A percentile compares a stretch with the other conserved stretches of the same genome.
These are phyloP conservation scores for Garcia nutans DNA, from an alignment of 345 rosid genomes.

Conservation along the genomic window DNA sequence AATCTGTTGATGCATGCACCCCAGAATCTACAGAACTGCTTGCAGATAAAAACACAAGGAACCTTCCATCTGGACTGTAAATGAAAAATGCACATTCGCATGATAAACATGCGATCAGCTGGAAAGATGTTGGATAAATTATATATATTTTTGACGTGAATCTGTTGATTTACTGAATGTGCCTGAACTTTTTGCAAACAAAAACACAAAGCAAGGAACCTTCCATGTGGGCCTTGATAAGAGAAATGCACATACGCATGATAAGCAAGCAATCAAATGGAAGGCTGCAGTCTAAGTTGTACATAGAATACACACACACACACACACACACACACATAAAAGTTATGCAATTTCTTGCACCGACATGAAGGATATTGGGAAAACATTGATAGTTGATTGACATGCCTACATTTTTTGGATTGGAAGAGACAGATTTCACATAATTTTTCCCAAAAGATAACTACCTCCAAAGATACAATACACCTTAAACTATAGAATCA, in stretches of 20 bases:
- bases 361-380: background rate
- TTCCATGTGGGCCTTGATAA: slow-evolving; percentile 70
- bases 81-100: slow-evolving; percentile 11
- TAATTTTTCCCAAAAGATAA: background rate
- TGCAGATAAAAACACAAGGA: slow-evolving; percentile 70
- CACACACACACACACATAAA: too few species aligned
- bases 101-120: slow-evolving; percentile 9
- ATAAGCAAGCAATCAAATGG: background rate
- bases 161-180: slow-evolving; percentile 60
- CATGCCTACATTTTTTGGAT: background rate
- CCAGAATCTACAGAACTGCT: slow-evolving; percentile 79
- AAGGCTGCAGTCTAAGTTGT: background rate
- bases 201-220: slow-evolving; percentile 58
- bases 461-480: background rate
- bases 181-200: slow-evolving; percentile 66
- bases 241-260: slow-evolving; percentile 11
- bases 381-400: background rate
- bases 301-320: too few species aligned
- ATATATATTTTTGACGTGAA: slow-evolving; percentile 47
- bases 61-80: slow-evolving; percentile 79
- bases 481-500: background rate
- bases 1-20: slow-evolving; percentile 64
- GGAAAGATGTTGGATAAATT: slow-evolving; percentile 4
- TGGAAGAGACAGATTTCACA: background rate
- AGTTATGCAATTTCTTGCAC: too few species aligned